These are phyloP conservation scores for Rubia peregrina DNA, from an alignment of 305 asterid species.

Conservation along the genomic window DNA sequence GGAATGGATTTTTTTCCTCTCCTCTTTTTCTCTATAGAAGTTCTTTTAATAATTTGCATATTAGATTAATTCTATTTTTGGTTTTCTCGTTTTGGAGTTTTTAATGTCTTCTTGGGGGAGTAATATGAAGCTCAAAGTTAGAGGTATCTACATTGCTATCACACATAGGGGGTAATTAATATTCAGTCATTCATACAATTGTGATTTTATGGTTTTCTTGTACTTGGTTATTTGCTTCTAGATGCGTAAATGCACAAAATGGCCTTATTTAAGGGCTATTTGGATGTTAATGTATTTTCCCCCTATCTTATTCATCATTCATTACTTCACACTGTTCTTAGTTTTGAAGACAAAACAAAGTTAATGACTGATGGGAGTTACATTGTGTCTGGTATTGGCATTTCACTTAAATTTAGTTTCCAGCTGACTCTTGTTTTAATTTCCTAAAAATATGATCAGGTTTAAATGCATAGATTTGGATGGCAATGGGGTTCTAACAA, in stretches of 20 bases:
- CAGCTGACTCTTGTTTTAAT: neutral
- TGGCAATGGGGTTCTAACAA: conserved; percentile 85
- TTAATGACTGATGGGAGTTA: neutral
- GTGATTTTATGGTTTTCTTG: neutral
- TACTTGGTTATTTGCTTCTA: neutral
- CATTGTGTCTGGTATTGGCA: neutral
- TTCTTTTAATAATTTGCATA: too few relatives aligned
- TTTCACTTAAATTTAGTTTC: neutral
- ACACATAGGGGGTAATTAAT: neutral
- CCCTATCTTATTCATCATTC: neutral
- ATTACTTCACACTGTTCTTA: neutral
- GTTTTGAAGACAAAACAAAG: neutral
- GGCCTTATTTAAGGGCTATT: neutral
- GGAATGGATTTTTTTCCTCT: neutral
- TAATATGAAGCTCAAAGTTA: too few relatives aligned
- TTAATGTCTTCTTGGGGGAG: neutral
- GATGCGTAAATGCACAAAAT: neutral
- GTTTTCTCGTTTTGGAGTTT: neutral
- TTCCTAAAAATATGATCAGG: conserved; percentile 38
- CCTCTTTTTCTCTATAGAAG: too few relatives aligned
- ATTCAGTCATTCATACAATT: neutral
- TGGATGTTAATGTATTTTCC: neutral
- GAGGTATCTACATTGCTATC: too few relatives aligned
- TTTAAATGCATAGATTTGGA: conserved; percentile 98
- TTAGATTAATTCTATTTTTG: neutral